phyloP scores from a whole-genome alignment of 768 basidiomycete species.

The Psilocybe cyanescens region DNA sequence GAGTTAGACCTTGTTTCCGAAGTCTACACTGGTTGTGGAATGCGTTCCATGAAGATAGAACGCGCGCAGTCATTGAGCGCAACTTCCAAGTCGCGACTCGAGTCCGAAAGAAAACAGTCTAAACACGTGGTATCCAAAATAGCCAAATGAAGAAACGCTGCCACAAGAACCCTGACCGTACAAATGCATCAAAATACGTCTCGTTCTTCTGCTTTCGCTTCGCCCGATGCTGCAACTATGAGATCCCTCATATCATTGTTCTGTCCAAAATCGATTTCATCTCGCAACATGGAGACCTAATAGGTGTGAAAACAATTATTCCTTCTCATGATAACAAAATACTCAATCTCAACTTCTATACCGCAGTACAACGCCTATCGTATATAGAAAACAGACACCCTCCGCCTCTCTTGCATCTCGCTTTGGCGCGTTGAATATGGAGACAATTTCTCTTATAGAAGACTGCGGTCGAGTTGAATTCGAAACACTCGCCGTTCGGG shows the following conservation, averaged over 20 bases:
- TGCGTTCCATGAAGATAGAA: slow-evolving; percentile 19
- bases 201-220: slow-evolving; percentile 91
- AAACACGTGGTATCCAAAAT: too few relatives aligned
- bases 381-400: slow-evolving; percentile 78
- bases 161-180: slow-evolving; percentile 27
- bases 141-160: too few relatives aligned
- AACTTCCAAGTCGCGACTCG: neutral
- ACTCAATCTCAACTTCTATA: slow-evolving; percentile 95
- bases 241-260: slow-evolving; percentile 97
- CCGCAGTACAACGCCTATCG: slow-evolving; percentile 94
- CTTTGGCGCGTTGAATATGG: slow-evolving; percentile 82
- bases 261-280: too few relatives aligned
- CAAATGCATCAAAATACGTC: slow-evolving; percentile 94
- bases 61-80: slow-evolving; percentile 20
- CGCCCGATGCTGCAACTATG: slow-evolving; percentile 97
- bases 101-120: too few relatives aligned
- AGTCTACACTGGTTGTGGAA: slow-evolving; percentile 11
- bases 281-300: slow-evolving; percentile 83
- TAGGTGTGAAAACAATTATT: too few relatives aligned
- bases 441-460: slow-evolving; percentile 90
- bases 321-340: too few relatives aligned
- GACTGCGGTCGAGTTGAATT: slow-evolving; percentile 94
- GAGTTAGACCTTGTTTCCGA: slow-evolving; percentile 10
- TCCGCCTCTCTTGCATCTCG: slow-evolving; percentile 61
- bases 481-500: slow-evolving; percentile 96